Conservation (phyloP, 495 filamentous ascomycete species). For the Lepidopterella palustris region DNA sequence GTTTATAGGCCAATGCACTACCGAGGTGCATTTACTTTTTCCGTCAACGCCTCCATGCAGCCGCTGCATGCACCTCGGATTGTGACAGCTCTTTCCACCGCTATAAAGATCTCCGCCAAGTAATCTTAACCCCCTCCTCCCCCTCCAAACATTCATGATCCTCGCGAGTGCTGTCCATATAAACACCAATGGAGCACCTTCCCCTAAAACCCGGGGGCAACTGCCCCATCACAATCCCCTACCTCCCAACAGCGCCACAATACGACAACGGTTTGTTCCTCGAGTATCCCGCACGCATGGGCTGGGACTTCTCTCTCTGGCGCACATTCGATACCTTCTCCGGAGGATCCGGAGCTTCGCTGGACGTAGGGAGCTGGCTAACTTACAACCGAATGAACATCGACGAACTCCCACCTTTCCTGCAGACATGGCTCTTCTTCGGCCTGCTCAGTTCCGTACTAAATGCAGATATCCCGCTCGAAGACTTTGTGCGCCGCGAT, state of each 20-base stretch:
- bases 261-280: conserved; percentile 5
- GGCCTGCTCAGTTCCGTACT: background rate
- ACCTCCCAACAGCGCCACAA: background rate
- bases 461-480: background rate
- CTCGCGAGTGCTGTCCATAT: too few relatives aligned
- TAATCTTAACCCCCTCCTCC: too few relatives aligned
- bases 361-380: conserved; percentile 1
- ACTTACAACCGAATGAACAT: background rate
- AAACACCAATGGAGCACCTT: conserved; percentile 5
- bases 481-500: conserved; percentile 9
- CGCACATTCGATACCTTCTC: background rate
- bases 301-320: conserved; percentile 13
- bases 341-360: background rate
- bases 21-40: too few relatives aligned
- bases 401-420: conserved; percentile 4
- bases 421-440: conserved; percentile 21
- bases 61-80: too few relatives aligned
- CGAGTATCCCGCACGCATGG: conserved; percentile 3
- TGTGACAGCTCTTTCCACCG: too few relatives aligned
- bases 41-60: too few relatives aligned
- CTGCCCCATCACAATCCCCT: background rate
- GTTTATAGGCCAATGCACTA: too few relatives aligned
- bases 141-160: too few relatives aligned
- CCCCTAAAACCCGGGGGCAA: background rate
- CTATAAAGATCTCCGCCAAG: too few relatives aligned